Evolutionary conservation across 23 red algal genomes (phyloP), one percentile per base, ranked within the genome.

Genomic region (Gracilariopsis chorda): DNA sequence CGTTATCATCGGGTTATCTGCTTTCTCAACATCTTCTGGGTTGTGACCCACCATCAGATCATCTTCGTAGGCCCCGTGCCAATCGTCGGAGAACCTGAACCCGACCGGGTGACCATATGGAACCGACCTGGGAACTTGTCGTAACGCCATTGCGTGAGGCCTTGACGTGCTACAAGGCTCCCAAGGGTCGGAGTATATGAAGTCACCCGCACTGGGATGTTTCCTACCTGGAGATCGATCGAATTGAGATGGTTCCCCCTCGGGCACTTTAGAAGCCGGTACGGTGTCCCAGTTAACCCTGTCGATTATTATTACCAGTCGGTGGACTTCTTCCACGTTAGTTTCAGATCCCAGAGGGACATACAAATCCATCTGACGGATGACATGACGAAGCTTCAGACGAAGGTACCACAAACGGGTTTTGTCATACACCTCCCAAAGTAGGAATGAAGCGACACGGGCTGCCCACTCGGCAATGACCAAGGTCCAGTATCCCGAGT

Each of bases 381-480:
- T 58, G 53, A 58, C 6, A 3, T 8, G 4, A 5, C 53, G 53
- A 19, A 58, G 14, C 53, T 17, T 58, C 28, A 25, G 53, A 9
- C 39, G 74, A 51, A 49, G 4, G 47, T 79, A 53, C 74, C 74
- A 79, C n/a, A 79, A n/a, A 7, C 74, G 14, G 11, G 3, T 4
- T 8, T 34, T 44, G 23, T 79, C 70, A 45, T 77, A 48, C 17
- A 48, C 70, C 43, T 77, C 35, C 35, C 70, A 77, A 10, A 77
- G 34, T 17, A 51, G n/a, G 51, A 42, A 51, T 32, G 48, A 34
- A 20, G 74, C 39, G 17, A 79, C 74, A 43, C 74, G 43, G 4
- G 48, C 74, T 8, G 29, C 40, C 74, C 74, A 79, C 41, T 79
- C 74, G 32, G 74, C 48, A 45, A 4, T 36, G 74, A 79, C n/a